Evolutionary conservation across 352 stramenopile species (phyloP).

Genomic region (Phytophthora cactorum): DNA sequence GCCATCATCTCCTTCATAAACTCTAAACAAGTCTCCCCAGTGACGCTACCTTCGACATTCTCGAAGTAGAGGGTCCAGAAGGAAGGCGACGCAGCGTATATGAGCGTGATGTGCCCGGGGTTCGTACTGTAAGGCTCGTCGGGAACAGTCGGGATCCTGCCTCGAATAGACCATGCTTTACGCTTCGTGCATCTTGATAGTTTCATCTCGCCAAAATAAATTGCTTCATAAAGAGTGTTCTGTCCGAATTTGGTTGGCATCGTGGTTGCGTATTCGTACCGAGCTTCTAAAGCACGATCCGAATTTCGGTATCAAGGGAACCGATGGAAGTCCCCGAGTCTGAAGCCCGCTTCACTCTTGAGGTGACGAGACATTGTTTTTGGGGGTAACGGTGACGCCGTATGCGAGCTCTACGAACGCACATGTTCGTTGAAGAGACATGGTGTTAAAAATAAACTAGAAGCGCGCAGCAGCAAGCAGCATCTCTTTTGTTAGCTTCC

Average conservation of each 20-base stretch:
- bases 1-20: slow-evolving; percentile 7
- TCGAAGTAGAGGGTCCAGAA: not conserved
- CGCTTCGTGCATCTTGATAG: not conserved
- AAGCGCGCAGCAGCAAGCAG: not conserved
- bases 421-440: not conserved
- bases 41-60: not conserved
- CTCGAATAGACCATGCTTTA: not conserved
- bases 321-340: not conserved
- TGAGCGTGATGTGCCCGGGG: not conserved
- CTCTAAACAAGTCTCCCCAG: not conserved
- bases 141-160: not conserved
- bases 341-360: not conserved
- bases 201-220: not conserved
- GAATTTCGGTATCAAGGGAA: slow-evolving; percentile 1
- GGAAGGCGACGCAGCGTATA: not conserved
- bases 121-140: not conserved
- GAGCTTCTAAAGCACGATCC: not conserved
- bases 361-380: slow-evolving; percentile 1
- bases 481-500: not conserved
- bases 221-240: not conserved
- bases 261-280: not conserved
- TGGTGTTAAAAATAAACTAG: not conserved
- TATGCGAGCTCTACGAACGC: not conserved
- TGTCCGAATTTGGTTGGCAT: not conserved
- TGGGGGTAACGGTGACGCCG: not conserved